A percentile compares a stretch with the other conserved stretches of the same genome.
phyloP scores from a whole-genome alignment of 768 basidiomycete species.

The Lentinula raphanica region DNA sequence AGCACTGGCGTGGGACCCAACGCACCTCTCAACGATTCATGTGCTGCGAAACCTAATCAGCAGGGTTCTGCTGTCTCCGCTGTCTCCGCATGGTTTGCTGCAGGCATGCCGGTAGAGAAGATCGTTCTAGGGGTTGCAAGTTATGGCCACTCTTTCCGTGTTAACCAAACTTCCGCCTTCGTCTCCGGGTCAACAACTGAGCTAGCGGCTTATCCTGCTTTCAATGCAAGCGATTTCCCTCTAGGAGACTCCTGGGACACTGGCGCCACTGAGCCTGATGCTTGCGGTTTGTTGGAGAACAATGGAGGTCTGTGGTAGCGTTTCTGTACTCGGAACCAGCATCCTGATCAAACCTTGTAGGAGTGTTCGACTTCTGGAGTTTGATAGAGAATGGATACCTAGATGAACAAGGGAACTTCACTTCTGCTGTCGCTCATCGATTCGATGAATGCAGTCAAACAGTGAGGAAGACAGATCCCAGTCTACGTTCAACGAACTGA shows the following conservation, averaged over 20 bases:
- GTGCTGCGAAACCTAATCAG: slow-evolving; percentile 53
- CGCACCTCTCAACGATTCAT: slow-evolving; percentile 80
- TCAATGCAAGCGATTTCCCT: slow-evolving; percentile 45
- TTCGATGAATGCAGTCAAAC: slow-evolving; percentile 72
- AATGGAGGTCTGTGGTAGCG: slow-evolving; percentile 36
- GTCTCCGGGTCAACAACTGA: slow-evolving; percentile 26
- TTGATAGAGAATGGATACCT: slow-evolving; percentile 55
- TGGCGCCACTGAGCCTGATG: slow-evolving; percentile 39
- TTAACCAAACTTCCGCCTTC: slow-evolving; percentile 41
- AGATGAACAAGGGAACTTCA: slow-evolving; percentile 39
- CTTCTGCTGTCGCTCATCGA: slow-evolving; percentile 42
- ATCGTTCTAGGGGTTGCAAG: slow-evolving; percentile 80
- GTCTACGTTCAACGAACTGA: neutral
- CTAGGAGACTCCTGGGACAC: slow-evolving; percentile 63
- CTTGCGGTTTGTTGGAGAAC: slow-evolving; percentile 47
- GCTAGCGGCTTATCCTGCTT: slow-evolving; percentile 48
- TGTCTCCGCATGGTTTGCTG: slow-evolving; percentile 64
- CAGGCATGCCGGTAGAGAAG: slow-evolving; percentile 64
- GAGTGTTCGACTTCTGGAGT: slow-evolving; percentile 55
- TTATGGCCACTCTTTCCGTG: slow-evolving; percentile 78
- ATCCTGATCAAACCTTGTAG: neutral
- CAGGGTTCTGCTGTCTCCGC: slow-evolving; percentile 74
- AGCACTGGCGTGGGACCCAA: slow-evolving; percentile 73
- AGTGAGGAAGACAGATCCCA: slow-evolving; percentile 31
- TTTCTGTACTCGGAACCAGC: neutral